These are phyloP conservation scores for Aspergillus proliferans DNA, from an alignment of 2,329 filamentous ascomycete species.

Conservation along the genomic window DNA sequence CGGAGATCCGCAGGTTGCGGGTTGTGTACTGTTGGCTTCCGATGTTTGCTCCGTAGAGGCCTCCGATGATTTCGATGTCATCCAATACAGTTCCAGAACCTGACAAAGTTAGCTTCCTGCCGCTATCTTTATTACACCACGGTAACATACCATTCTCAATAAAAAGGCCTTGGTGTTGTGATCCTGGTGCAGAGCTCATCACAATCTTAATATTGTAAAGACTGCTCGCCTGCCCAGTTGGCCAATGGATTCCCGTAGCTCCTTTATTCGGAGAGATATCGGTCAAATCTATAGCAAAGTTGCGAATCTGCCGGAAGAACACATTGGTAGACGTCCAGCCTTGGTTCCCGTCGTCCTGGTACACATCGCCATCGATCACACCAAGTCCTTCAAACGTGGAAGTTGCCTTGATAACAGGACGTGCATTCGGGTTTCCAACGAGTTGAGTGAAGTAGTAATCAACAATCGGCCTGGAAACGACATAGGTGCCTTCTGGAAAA, in stretches of 20 bases:
- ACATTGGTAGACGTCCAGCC: slow-evolving; percentile 48
- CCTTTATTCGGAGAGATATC: slow-evolving; percentile 23
- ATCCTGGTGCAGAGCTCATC: slow-evolving; percentile 44
- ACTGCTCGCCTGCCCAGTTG: slow-evolving; percentile 51
- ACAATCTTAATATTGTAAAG: slow-evolving; percentile 58
- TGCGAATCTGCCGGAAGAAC: slow-evolving; percentile 60
- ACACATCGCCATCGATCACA: slow-evolving; percentile 53
- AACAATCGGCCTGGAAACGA: slow-evolving; percentile 52
- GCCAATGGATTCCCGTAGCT: slow-evolving; percentile 47
- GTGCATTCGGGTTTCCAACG: slow-evolving; percentile 53
- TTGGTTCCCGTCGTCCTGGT: slow-evolving; percentile 37
- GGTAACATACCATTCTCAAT: slow-evolving; percentile 47
- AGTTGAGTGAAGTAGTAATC: slow-evolving; percentile 60
- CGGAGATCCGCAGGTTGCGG: slow-evolving; percentile 50
- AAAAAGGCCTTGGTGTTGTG: slow-evolving; percentile 54
- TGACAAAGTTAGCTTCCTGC: slow-evolving; percentile 1
- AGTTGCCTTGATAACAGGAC: slow-evolving; percentile 51
- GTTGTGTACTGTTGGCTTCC: slow-evolving; percentile 63
- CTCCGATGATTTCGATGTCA: slow-evolving; percentile 56
- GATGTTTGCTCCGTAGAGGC: slow-evolving; percentile 53
- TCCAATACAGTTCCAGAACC: slow-evolving; percentile 55
- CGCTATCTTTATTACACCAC: too few species aligned
- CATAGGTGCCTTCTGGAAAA: slow-evolving; percentile 54
- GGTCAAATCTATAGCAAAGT: slow-evolving; percentile 57
- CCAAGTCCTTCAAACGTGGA: slow-evolving; percentile 50